Base-by-base conservation (phyloP, 192 early-diverging fungal species). In the Backusella psychrophila region DNA sequence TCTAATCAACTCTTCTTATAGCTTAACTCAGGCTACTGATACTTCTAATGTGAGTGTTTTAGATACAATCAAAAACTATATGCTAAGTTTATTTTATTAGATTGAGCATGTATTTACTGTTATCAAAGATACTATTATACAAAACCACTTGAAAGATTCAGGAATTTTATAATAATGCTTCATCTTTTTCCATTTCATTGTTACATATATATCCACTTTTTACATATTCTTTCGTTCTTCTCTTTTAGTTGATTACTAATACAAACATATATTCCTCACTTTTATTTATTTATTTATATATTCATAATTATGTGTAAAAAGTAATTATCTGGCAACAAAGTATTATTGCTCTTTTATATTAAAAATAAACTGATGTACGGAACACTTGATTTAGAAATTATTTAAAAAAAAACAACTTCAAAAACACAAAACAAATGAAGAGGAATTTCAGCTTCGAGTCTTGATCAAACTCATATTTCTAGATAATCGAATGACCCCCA, bases 11-110 rank as follows among this genome's bases (percentile, higher is more conserved):
- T 39, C 4, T 63, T 35, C 21, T 11, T n/a, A 33, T 66, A 91
- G 90, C 80, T 82, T 97, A 72, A 97, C 96, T 19, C 93, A 95
- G 78, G 96, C 95, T 41, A 97, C 94, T 1, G 94, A 97, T 82
- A 97, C 96, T 8, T 89, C 91, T 74, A 97, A 96, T 84, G 87
- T 90, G 83, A 84, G 85, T 73, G 2, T 14, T 71, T 9, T 34
- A n/a, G 44, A 14, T 19, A 23, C 42, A 19, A 14, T 12, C 0
- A 26, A 11, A 12, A 52, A 15, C 11, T 11, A n/a, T 11, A 23
- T n/a, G 36, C 19, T 69, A 69, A 67, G 2, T 52, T 31, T 29
- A 56, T 7, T 34, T 19, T 26, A 46, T 14, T 71, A 77, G 76
- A 92, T 92, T 77, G 82, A 88, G 38, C 86, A 94, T 35, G 96